Conservation (phyloP, 352 stramenopile species). For the Phytophthora uliginosa region DNA sequence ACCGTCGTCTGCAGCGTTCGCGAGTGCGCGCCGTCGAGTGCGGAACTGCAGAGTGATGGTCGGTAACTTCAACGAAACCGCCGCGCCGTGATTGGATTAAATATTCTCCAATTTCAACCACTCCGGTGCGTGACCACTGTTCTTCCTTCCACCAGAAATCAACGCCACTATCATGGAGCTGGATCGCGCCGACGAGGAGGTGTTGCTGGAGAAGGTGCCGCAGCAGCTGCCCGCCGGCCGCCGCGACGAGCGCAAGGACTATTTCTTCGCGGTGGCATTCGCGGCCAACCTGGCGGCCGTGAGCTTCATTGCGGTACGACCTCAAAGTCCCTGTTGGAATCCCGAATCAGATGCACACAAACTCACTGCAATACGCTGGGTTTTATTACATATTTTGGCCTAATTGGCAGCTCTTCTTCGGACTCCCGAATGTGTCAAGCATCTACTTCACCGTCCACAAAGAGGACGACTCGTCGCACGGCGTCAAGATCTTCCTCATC, state of each 20-base stretch:
- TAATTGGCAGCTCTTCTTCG: slow-evolving; percentile 64
- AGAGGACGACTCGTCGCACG: slow-evolving; percentile 69
- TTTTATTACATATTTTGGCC: slow-evolving; percentile 7
- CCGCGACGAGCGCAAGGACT: slow-evolving; percentile 73
- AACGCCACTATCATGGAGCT: slow-evolving; percentile 62
- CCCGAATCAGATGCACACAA: slow-evolving; percentile 28
- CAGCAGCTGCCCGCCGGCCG: slow-evolving; percentile 34
- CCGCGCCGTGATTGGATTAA: slow-evolving; percentile 24
- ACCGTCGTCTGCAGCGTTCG: not conserved
- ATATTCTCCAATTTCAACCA: slow-evolving; percentile 16
- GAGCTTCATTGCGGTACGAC: slow-evolving; percentile 65
- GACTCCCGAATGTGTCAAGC: slow-evolving; percentile 76
- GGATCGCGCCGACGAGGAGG: slow-evolving; percentile 65
- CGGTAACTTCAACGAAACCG: slow-evolving; percentile 46
- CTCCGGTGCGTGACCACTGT: slow-evolving; percentile 1
- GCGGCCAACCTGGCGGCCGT: slow-evolving; percentile 66
- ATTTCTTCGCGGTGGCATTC: slow-evolving; percentile 73
- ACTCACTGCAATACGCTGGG: not conserved
- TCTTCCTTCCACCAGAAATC: slow-evolving; percentile 28
- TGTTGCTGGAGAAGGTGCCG: slow-evolving; percentile 69
- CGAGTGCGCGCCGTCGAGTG: slow-evolving; percentile 4
- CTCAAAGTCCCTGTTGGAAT: not conserved
- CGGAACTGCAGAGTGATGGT: slow-evolving; percentile 23
- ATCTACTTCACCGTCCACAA: slow-evolving; percentile 86
- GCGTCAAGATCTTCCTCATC: slow-evolving; percentile 77